Evolutionary conservation across 805 yeast species (phyloP), one percentile per base, ranked within the genome.

Genomic region (Candida jianshihensis): DNA sequence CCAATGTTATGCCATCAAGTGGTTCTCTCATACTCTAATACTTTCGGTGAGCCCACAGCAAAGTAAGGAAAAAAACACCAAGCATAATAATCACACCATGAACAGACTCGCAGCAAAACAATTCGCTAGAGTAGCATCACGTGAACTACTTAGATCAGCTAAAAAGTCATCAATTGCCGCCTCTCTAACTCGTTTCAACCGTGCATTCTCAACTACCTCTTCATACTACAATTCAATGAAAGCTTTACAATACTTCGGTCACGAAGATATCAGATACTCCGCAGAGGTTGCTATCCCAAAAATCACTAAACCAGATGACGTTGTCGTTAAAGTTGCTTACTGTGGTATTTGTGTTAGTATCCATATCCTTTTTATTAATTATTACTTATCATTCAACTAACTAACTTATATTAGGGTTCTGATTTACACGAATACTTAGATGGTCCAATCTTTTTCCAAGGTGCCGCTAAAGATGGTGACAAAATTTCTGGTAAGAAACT

Each of bases 391-490:
- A 13, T 11, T 10, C 8, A 36, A 36, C 24, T 63, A 61, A 3
- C 31, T 43, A 28, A 50, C 61, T 31, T 76, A 82, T 49, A 5
- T 14, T 6, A 26, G 29, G 82, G 83, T 24, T 62, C 78, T 0
- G 83, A 76, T 51, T 54, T 76, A 15, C 81, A 76, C 43, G 77
- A 79, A 53, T 78, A 63, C 43, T 29, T 29, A n/a, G 59, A 65
- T 33, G 77, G 71, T 19, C 85, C 81, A 2, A 81, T 82, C 14
- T 73, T 75, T 37, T 75, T 78, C 43, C 70, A 71, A 56, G 69
- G 70, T n/a, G 62, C 66, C 40, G 64, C 56, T 29, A 63, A 65
- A 41, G 25, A 27, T 2, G 57, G 57, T 29, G 57, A 53, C 26
- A 44, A 39, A 28, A 49, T 53, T 39, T 41, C 48, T 19, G 56